These are phyloP conservation scores for Rauvolfia tetraphylla DNA, from an alignment of 257 asterid genomes.

Conservation along the genomic window DNA sequence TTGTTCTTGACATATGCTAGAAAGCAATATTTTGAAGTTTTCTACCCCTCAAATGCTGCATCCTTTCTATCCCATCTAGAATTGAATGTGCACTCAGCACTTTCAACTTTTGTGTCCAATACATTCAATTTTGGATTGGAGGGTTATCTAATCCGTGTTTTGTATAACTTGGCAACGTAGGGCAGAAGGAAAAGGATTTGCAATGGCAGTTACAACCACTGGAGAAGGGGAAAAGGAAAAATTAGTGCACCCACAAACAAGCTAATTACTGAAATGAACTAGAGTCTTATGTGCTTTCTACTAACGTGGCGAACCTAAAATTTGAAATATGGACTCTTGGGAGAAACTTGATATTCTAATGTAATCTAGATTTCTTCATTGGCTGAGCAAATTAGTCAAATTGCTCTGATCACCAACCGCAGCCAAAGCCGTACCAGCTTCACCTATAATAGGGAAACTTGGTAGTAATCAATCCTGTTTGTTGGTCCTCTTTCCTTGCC, in stretches of 20 bases:
- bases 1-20: background rate
- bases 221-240: background rate
- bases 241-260: background rate
- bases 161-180: background rate
- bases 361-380: background rate
- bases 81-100: no score
- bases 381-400: background rate
- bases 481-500: background rate
- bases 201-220: background rate
- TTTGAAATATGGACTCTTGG: no score
- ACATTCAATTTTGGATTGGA: no score
- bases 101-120: no score
- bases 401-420: background rate
- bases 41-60: no score
- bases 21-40: no score
- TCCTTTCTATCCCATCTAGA: no score
- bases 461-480: background rate
- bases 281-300: background rate
- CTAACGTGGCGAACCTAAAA: background rate
- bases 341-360: background rate
- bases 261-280: background rate
- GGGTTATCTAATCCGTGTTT: no score
- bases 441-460: slow-evolving; percentile 3
- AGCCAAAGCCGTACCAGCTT: background rate
- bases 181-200: background rate